These are phyloP conservation scores for Pinus taeda DNA, from an alignment of 75 land plant species.

Conservation along the genomic window DNA sequence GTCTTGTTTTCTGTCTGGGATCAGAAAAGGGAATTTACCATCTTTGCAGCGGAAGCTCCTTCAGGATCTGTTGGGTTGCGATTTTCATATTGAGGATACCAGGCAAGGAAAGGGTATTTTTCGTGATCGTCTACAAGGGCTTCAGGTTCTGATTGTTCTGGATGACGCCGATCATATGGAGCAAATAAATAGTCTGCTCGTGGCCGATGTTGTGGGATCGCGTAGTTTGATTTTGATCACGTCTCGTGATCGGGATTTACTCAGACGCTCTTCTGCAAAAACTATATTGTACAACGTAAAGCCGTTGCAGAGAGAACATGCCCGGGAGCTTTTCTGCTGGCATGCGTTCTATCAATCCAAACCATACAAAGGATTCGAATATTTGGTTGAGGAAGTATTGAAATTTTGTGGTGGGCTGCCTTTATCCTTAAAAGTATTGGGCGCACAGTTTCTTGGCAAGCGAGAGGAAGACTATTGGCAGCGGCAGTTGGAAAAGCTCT, in stretches of 20 bases:
- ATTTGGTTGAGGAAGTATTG: not conserved
- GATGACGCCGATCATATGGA: not conserved
- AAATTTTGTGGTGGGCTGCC: not conserved
- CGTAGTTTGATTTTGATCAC: not conserved
- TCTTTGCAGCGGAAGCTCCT: not conserved
- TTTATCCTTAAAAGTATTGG: not conserved
- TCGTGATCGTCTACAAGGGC: not conserved
- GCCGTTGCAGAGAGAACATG: not conserved
- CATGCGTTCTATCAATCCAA: not conserved
- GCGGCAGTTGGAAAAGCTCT: not conserved
- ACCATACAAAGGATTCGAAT: not conserved
- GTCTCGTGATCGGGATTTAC: not conserved
- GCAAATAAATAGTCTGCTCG: not conserved
- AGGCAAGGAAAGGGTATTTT: not conserved
- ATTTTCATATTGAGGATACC: not conserved
- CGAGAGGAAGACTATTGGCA: not conserved
- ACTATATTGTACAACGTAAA: not conserved
- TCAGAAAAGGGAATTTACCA: not conserved
- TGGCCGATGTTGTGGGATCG: not conserved
- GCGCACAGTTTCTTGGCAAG: not conserved
- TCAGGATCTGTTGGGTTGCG: not conserved
- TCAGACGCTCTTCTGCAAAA: not conserved
- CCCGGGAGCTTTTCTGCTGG: not conserved
- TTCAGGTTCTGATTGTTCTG: not conserved
- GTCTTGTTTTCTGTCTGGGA: not conserved